These are phyloP conservation scores for Neonectria neomacrospora DNA, from an alignment of 2,329 filamentous ascomycete genomes.

Conservation along the genomic window DNA sequence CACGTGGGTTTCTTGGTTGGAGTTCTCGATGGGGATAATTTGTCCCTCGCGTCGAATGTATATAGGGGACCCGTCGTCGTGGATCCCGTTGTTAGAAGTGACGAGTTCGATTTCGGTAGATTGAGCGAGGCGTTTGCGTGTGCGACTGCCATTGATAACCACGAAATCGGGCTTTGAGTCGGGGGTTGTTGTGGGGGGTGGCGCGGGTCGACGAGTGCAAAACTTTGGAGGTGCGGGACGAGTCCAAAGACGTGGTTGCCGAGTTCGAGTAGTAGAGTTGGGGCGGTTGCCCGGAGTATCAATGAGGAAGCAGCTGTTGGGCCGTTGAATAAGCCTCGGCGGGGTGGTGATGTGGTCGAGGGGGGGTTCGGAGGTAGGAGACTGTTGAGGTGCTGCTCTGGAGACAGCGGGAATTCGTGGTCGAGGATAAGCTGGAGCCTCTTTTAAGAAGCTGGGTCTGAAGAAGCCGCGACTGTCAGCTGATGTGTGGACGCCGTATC, in stretches of 20 bases:
- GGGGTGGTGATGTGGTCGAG: conserved; percentile 26
- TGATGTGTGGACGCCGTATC: conserved; percentile 2
- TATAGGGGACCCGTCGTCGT: conserved; percentile 24
- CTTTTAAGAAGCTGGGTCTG: conserved; percentile 5
- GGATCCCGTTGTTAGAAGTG: conserved; percentile 37
- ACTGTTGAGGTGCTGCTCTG: background rate
- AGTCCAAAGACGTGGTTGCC: background rate
- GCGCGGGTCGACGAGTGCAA: background rate
- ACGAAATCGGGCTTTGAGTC: conserved; percentile 20
- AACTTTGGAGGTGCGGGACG: background rate
- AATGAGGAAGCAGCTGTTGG: conserved; percentile 24
- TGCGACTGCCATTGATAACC: conserved; percentile 44
- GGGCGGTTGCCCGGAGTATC: conserved; percentile 29
- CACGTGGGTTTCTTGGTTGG: conserved; percentile 32
- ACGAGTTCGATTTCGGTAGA: conserved; percentile 47
- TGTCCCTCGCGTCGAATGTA: conserved; percentile 35
- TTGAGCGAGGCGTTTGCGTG: conserved; percentile 46
- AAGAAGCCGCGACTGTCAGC: conserved; percentile 16
- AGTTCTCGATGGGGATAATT: conserved; percentile 19
- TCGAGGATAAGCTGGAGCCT: conserved; percentile 7
- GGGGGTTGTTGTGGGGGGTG: background rate
- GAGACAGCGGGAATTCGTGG: background rate
- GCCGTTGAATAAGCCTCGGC: conserved; percentile 27
- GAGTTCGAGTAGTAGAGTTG: conserved; percentile 12
- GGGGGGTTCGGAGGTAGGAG: conserved; percentile 4